These are phyloP conservation scores for Penicillium sp. DNA, from an alignment of 2,329 filamentous ascomycete genomes.

Conservation along the genomic window DNA sequence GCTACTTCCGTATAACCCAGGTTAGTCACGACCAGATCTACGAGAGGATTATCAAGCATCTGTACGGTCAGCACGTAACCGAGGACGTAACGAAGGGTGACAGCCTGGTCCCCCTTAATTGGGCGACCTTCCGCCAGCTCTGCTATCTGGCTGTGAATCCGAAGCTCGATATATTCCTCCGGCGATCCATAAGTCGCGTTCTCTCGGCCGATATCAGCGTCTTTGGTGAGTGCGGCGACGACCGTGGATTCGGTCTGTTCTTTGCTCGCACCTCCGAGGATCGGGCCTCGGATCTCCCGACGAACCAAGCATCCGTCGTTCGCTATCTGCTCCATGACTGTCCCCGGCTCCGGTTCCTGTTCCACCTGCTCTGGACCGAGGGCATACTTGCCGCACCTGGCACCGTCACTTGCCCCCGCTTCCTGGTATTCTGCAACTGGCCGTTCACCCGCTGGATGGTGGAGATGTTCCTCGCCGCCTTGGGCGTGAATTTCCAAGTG, in stretches of 20 bases:
- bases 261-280: neutral
- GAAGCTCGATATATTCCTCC: too few species aligned
- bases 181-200: too few species aligned
- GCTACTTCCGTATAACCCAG: too few species aligned
- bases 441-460: slow-evolving; percentile 2
- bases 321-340: neutral
- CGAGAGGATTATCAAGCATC: too few species aligned
- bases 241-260: neutral
- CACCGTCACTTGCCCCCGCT: neutral
- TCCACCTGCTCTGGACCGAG: neutral
- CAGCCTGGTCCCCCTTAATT: too few species aligned
- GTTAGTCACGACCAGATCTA: too few species aligned
- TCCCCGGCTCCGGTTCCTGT: neutral
- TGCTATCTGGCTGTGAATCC: too few species aligned
- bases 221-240: too few species aligned
- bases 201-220: too few species aligned
- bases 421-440: neutral
- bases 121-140: too few species aligned
- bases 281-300: neutral
- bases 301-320: neutral
- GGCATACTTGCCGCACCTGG: neutral
- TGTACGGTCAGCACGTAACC: too few species aligned
- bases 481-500: neutral
- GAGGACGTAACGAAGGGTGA: too few species aligned
- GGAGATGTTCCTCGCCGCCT: slow-evolving; percentile 3